phyloP scores from a whole-genome alignment of 345 rosid species.

The Syzygium aromaticum region DNA sequence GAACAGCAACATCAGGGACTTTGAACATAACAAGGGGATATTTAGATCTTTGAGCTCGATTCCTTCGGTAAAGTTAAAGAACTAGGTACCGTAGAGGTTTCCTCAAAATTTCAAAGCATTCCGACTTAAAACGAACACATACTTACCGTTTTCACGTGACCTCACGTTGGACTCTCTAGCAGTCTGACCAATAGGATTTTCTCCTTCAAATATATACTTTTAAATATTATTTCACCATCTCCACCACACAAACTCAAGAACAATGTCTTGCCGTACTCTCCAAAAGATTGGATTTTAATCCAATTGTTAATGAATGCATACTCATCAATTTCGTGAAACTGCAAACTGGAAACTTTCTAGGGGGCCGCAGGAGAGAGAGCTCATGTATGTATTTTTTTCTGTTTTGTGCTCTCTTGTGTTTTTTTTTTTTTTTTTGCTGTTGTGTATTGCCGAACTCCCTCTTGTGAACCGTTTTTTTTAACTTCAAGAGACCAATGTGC shows the following conservation, averaged over 20 bases:
- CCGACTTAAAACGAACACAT: background rate
- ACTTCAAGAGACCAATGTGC: background rate
- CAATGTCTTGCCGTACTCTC: background rate
- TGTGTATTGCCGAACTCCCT: background rate
- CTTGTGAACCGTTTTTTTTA: background rate
- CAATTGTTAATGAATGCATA: background rate
- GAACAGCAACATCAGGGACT: background rate
- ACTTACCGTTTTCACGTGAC: background rate
- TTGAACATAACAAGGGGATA: background rate
- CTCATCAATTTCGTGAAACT: background rate
- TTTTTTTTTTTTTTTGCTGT: no score
- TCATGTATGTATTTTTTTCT: background rate
- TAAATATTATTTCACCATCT: background rate
- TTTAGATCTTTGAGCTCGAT: background rate
- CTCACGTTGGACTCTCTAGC: background rate
- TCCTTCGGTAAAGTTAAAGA: background rate
- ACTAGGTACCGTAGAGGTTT: background rate
- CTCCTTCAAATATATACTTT: background rate
- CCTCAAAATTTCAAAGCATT: background rate
- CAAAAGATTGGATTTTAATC: background rate
- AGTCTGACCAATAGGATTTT: background rate
- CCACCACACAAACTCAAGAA: background rate
- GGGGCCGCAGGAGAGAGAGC: background rate
- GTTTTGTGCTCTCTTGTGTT: background rate
- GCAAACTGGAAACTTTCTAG: background rate